phyloP scores from a whole-genome alignment of 768 basidiomycete species.

The Boletus vermiculosoides region DNA sequence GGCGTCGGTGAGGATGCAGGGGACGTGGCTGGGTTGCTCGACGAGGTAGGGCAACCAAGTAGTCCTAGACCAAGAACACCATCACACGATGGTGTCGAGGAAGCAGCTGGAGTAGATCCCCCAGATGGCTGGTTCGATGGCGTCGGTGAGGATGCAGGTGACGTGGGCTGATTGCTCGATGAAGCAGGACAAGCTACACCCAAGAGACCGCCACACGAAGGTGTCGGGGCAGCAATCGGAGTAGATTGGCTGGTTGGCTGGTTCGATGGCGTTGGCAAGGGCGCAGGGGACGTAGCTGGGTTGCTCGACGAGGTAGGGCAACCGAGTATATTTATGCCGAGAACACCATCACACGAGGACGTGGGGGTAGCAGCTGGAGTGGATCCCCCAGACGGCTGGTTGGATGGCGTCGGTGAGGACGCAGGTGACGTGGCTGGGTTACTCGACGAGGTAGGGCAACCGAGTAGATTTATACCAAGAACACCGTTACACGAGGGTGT shows the following conservation, averaged over 20 bases:
- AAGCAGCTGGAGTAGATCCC: too few species aligned
- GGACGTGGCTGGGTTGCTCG: not conserved
- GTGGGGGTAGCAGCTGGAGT: not conserved
- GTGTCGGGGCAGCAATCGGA: not conserved
- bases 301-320: not conserved
- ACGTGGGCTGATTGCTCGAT: not conserved
- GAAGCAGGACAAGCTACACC: conserved; percentile 2
- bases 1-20: not conserved
- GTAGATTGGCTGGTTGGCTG: too few species aligned
- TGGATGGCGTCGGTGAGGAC: not conserved
- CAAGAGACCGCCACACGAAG: conserved; percentile 8
- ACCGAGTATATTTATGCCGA: not conserved
- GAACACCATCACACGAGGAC: not conserved
- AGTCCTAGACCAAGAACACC: not conserved
- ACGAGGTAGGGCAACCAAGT: not conserved
- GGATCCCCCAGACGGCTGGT: too few species aligned
- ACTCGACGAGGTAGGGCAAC: not conserved
- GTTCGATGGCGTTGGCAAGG: not conserved
- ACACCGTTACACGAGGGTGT: not conserved
- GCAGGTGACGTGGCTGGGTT: not conserved
- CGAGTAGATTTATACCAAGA: not conserved
- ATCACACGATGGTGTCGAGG: not conserved
- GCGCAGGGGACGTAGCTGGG: not conserved
- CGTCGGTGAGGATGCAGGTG: not conserved
- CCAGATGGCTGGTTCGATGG: not conserved